Percentiles rank a stretch among this genome's conserved stretches.
phyloP scores from a whole-genome alignment of 2,329 filamentous ascomycete species.

The Byssoonygena ceratinophila region DNA sequence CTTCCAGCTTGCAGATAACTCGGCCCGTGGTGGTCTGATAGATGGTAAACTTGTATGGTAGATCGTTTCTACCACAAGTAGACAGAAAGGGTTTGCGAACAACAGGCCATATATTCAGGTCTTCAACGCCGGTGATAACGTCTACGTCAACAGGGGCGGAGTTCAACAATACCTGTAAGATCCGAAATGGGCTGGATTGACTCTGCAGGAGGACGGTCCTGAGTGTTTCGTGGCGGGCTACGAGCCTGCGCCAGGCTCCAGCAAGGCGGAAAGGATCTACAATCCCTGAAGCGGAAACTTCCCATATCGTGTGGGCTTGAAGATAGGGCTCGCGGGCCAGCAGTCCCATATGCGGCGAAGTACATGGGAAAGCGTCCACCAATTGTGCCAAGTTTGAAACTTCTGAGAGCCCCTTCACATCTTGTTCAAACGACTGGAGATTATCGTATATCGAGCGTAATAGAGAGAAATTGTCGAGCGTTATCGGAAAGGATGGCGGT shows the following conservation, averaged over 20 bases:
- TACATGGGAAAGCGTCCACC: constrained; percentile 16
- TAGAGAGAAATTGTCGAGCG: no score
- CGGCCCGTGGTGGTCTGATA: constrained; percentile 11
- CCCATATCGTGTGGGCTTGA: constrained; percentile 12
- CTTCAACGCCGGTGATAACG: neutral
- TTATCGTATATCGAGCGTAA: no score
- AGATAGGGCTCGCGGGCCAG: no score
- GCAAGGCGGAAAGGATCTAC: constrained; percentile 1
- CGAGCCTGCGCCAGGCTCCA: constrained; percentile 5
- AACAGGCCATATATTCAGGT: neutral
- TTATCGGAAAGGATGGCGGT: no score
- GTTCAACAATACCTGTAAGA: constrained; percentile 8
- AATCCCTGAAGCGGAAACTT: no score
- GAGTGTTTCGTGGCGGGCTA: constrained; percentile 4
- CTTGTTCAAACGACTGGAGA: no score
- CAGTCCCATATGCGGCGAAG: constrained; percentile 8
- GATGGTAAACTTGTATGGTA: no score
- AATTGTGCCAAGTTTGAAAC: no score
- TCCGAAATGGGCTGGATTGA: neutral
- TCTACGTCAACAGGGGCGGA: neutral
- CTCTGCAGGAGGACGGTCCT: constrained; percentile 2
- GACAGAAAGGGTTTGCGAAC: no score
- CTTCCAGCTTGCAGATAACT: constrained; percentile 14
- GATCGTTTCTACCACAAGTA: no score
- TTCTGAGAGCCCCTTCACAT: no score